Evolutionary conservation across 108 stramenopile genomes (phyloP).

Genomic region (Skeletonema marinoi): DNA sequence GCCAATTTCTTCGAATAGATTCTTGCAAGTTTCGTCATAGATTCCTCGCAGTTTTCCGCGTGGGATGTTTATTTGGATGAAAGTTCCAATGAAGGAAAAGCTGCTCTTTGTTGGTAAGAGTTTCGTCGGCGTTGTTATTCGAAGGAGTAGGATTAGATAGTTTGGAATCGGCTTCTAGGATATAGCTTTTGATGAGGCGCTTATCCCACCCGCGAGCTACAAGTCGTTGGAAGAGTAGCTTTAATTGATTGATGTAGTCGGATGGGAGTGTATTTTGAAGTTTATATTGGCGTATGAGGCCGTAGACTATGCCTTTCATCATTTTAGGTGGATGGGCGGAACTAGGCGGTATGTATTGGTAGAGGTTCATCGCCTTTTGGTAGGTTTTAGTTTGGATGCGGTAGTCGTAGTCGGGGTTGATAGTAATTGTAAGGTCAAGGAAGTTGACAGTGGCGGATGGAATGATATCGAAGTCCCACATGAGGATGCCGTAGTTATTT

Average conservation of each 20-base stretch:
- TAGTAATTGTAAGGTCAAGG: constrained; percentile 21
- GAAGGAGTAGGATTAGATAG: neutral
- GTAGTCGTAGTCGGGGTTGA: neutral
- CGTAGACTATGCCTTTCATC: constrained; percentile 11
- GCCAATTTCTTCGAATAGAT: neutral
- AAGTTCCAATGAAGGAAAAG: constrained; percentile 3
- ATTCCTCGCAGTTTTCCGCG: neutral
- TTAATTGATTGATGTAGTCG: neutral
- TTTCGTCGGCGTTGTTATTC: neutral
- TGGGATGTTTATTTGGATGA: constrained; percentile 1
- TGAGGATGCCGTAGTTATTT: constrained; percentile 16
- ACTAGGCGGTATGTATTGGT: constrained; percentile 27
- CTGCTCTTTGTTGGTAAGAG: neutral
- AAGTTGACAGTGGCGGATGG: constrained; percentile 4
- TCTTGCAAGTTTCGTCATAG: neutral
- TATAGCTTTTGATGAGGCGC: neutral
- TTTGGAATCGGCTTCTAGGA: neutral
- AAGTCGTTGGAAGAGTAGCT: neutral
- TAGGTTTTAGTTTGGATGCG: constrained; percentile 5
- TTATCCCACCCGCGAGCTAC: neutral
- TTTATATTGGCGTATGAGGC: constrained; percentile 6
- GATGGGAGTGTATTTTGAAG: constrained; percentile 1
- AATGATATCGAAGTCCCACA: constrained; percentile 6
- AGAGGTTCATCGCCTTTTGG: constrained; percentile 19
- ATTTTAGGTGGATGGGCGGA: constrained; percentile 21